phyloP scores from a whole-genome alignment of 2,329 filamentous ascomycete genomes.

The Bretziella fagacearum region DNA sequence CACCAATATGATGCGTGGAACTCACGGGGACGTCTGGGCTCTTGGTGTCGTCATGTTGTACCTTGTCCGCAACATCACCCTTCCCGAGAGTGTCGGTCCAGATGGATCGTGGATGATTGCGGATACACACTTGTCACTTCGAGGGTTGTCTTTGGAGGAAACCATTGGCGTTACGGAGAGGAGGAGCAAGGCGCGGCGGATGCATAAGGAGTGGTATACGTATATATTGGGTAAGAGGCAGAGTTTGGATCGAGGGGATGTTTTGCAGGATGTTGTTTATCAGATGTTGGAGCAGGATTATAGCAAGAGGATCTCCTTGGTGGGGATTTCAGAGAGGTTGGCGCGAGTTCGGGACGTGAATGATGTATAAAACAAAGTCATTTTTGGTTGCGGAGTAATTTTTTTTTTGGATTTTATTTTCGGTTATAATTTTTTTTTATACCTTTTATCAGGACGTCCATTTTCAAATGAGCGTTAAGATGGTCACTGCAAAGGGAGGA shows the following conservation, averaged over 20 bases:
- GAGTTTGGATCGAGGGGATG: not conserved
- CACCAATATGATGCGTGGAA: conserved; percentile 34
- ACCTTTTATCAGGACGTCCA: no score
- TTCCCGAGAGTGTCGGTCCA: conserved; percentile 27
- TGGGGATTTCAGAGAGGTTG: not conserved
- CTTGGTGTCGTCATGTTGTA: conserved; percentile 45
- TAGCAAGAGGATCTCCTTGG: not conserved
- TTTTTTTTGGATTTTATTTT: not conserved
- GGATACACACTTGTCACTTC: not conserved
- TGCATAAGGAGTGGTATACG: not conserved
- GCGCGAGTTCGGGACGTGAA: not conserved
- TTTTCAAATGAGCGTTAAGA: no score
- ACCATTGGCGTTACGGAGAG: not conserved
- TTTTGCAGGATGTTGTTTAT: conserved; percentile 2
- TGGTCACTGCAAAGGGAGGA: no score
- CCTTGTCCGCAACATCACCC: conserved; percentile 36
- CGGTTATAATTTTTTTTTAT: not conserved
- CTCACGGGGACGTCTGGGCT: conserved; percentile 42
- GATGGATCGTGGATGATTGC: conserved; percentile 15
- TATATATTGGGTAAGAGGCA: not conserved
- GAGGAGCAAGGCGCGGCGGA: not conserved
- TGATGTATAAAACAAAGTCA: no score
- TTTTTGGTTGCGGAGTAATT: not conserved
- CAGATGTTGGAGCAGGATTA: conserved; percentile 5
- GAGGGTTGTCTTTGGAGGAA: not conserved